Evolutionary conservation across 352 stramenopile species (phyloP), one percentile per base, ranked within the genome.

Genomic region (Pythium volutum): DNA sequence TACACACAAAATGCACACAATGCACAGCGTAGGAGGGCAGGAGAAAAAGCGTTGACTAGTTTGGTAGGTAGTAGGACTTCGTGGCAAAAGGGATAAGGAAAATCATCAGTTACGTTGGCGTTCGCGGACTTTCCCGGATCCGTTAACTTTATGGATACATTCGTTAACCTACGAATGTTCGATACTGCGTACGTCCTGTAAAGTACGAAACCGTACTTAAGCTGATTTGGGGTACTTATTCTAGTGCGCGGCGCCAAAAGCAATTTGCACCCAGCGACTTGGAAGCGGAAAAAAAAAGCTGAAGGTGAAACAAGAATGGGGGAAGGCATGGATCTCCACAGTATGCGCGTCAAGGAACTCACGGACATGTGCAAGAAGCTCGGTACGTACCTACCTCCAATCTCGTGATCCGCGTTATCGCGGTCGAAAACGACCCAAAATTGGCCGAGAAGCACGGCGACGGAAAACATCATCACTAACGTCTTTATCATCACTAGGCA

Each of bases 261-360:
- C 31, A 36, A 59, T 20, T 29, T 49, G 54, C 47, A 43, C 45
- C 29, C 34, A 29, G 25, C 20, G 18, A 33, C 34, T 43, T 26
- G 47, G 47, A 41, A 3, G 20, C 41, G 5, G 6, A 11, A 9
- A 8, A 43, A 9, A 43, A 18, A 43, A 8, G 14, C 15, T 48
- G 31, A 36, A 9, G 29, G 29, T 18, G 18, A 12, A 11, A 38
- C 6, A 52, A 16, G 5, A 3, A 45, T 45, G 26, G 31, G 6
- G 34, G 29, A 20, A 48, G 27, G 47, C 33, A 91, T 92, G 77
- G 81, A 93, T 74, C 73, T 91, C 52, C 71, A 77, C 52, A 74
- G 57, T 55, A 63, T 93, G 27, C 83, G 83, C 47, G 76, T 93
- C 23, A 93, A 91, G 55, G 83, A 93, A n/a, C 79, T 93, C n/a